Evolutionary conservation across 257 asterid genomes (phyloP).

Genomic region (Solanum bulbocastanum): DNA sequence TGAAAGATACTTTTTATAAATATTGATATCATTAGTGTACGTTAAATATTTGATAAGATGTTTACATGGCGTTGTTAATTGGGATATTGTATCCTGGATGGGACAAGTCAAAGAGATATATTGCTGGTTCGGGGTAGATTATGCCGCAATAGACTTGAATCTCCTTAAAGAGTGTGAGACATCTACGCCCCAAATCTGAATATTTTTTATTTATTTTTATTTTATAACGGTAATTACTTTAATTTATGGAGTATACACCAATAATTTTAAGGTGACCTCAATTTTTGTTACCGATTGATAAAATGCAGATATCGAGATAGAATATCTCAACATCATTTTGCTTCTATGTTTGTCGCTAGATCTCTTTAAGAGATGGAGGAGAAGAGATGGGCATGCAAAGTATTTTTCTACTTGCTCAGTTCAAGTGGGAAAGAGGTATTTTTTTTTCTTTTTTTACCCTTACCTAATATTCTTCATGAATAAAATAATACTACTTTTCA

Average conservation of each 20-base stretch:
- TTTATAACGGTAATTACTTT: too few relatives aligned
- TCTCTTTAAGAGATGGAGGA: background rate
- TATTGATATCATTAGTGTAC: background rate
- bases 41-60: background rate
- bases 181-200: background rate
- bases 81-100: background rate
- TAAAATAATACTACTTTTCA: too few relatives aligned
- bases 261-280: background rate
- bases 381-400: background rate
- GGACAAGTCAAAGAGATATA: background rate
- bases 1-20: background rate
- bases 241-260: background rate
- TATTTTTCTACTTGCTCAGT: background rate
- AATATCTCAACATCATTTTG: background rate
- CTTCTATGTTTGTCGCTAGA: background rate
- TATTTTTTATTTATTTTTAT: too few relatives aligned
- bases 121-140: background rate
- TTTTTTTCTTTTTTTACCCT: too few relatives aligned
- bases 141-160: background rate
- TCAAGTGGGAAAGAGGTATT: background rate
- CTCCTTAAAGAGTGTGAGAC: background rate
- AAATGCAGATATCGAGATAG: background rate
- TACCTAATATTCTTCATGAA: background rate
- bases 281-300: background rate
- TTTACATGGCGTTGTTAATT: background rate